Percentiles rank a stretch among this genome's conserved stretches.
phyloP scores from a whole-genome alignment of 192 early-diverging fungal species.

The Entomortierella beljakovae region DNA sequence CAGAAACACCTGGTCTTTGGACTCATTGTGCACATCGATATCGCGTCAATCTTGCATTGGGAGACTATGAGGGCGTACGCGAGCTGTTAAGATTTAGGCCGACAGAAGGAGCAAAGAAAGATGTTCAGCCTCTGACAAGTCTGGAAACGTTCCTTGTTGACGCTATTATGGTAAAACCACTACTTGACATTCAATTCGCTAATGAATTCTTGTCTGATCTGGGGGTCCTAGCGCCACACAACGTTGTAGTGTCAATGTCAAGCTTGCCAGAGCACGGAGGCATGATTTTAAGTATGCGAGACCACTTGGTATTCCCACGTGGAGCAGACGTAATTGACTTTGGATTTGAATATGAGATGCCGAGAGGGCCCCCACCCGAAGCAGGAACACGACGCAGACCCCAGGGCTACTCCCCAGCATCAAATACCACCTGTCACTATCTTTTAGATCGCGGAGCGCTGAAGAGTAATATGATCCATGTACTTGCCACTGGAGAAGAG shows the following conservation, averaged over 20 bases:
- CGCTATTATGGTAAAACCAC: slow-evolving; percentile 61
- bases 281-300: slow-evolving; percentile 77
- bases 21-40: slow-evolving; percentile 76
- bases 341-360: slow-evolving; percentile 49
- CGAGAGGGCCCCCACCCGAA: slow-evolving; percentile 36
- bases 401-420: slow-evolving; percentile 37
- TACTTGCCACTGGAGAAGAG: slow-evolving; percentile 61
- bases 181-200: slow-evolving; percentile 65
- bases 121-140: slow-evolving; percentile 64
- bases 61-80: slow-evolving; percentile 77
- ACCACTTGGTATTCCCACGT: slow-evolving; percentile 62
- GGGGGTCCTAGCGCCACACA: slow-evolving; percentile 55
- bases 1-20: slow-evolving; percentile 77
- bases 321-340: slow-evolving; percentile 55
- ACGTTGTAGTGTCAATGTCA: slow-evolving; percentile 72
- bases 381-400: slow-evolving; percentile 44
- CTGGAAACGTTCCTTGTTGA: slow-evolving; percentile 75
- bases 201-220: slow-evolving; percentile 60
- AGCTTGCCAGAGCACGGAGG: slow-evolving; percentile 83
- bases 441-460: slow-evolving; percentile 78
- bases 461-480: slow-evolving; percentile 67
- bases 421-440: slow-evolving; percentile 66
- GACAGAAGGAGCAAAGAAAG: slow-evolving; percentile 68
- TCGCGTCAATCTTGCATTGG: slow-evolving; percentile 72
- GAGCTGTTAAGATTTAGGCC: slow-evolving; percentile 66